A percentile compares a stretch with the other conserved stretches of the same genome.
These are phyloP conservation scores for Colletotrichum navitas DNA, from an alignment of 2,329 filamentous ascomycete genomes.

Conservation along the genomic window DNA sequence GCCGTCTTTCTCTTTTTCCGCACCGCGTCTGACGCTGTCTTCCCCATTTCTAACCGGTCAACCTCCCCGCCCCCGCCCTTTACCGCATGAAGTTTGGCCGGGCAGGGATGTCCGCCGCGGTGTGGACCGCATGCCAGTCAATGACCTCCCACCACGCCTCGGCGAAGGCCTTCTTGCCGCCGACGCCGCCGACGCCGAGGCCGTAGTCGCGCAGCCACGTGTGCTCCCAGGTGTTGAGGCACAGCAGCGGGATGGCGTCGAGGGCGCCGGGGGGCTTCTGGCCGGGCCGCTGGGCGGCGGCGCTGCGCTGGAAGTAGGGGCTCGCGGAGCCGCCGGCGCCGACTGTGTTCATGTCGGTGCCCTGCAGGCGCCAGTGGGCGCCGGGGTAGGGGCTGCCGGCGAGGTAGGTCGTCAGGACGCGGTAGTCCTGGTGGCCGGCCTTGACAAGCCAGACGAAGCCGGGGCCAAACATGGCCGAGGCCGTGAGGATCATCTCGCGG, in stretches of 20 bases:
- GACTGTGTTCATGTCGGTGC: constrained; percentile 77
- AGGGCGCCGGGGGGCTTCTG: constrained; percentile 73
- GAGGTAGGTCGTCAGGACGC: constrained; percentile 89
- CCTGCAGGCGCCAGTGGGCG: constrained; percentile 83
- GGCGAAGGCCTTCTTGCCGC: constrained; percentile 81
- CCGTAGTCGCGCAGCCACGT: constrained; percentile 88
- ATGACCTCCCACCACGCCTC: constrained; percentile 89
- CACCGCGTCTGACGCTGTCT: neutral
- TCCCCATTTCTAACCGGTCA: neutral
- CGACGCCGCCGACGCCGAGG: constrained; percentile 66
- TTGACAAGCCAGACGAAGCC: constrained; percentile 97
- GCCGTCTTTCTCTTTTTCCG: neutral
- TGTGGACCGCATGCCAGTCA: constrained; percentile 82
- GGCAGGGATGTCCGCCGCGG: constrained; percentile 43
- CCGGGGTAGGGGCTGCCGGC: constrained; percentile 89
- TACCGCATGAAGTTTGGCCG: constrained; percentile 30
- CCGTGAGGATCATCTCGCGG: constrained; percentile 83
- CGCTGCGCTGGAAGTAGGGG: constrained; percentile 56
- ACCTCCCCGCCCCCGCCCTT: neutral
- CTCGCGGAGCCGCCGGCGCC: constrained; percentile 55
- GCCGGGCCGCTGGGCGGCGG: constrained; percentile 44
- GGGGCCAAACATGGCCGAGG: constrained; percentile 92
- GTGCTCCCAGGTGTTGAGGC: constrained; percentile 97
- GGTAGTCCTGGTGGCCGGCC: constrained; percentile 62
- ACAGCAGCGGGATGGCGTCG: constrained; percentile 82